Base-by-base conservation (phyloP, 2,329 filamentous ascomycete genomes). In the Beauveria scarabaeidicola region DNA sequence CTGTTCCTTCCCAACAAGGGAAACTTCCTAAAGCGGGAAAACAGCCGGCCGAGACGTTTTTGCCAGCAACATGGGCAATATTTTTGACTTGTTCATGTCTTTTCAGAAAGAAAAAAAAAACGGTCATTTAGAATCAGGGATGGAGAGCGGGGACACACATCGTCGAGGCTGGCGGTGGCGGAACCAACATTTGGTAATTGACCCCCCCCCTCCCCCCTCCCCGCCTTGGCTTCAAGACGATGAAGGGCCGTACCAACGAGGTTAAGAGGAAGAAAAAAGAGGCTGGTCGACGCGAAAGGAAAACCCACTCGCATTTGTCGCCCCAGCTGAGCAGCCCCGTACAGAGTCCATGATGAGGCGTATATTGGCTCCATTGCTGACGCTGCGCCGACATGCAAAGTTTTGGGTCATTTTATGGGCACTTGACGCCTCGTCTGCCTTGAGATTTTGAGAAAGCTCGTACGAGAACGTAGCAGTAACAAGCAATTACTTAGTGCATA, bases 281-380 rank as follows among this genome's bases (percentile, higher is more conserved):
- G 47, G n/a, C 43, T 25, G 43, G 43, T 46, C 13, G 43, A 46
- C 11, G 15, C 43, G 19, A 41, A n/a, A 23, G 36, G n/a, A 25
- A 41, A 15, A n/a, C 53, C 29, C 53, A 56, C 21, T 23, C 21
- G 50, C 50, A 11, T 38, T 41, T 10, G 7, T 52, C 38, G 53
- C 53, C 53, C 53, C 43, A 56, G 53, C 53, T 56, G 53, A 56
- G 25, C 40, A 47, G 53, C 53, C 53, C 53, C 53, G 21, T 47
- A 21, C 21, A n/a, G n/a, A 9, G 27, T 46, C 43, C 43, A 56
- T 29, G 53, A 56, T 56, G 53, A 56, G 53, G 53, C 53, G 53
- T 47, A 38, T 56, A 38, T 46, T 56, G 53, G 43, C 17, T 46
- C 53, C 41, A 41, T 52, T 5, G 41, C 52, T 55, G 41, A 40